Evolutionary conservation across 176 grass and related monocot genomes (phyloP), one percentile per base, ranked within the genome.

Genomic region (Hyparrhenia diplandra): DNA sequence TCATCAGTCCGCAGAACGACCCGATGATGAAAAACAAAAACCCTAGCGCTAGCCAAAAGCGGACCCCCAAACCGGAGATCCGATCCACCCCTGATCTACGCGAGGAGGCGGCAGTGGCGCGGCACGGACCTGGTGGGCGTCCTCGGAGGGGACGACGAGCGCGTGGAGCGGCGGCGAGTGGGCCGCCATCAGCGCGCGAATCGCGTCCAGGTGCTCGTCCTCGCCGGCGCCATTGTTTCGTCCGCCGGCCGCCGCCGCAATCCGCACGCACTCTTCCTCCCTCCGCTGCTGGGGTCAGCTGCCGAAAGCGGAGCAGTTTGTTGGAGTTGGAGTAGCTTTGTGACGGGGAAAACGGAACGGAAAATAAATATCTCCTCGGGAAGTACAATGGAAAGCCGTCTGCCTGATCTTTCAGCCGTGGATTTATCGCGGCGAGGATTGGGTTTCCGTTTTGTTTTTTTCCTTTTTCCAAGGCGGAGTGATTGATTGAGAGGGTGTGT

Each of bases 91-190:
- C 60, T 29, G 21, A 69, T 75, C 62, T 49, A 52, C 30, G 71
- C 6, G 42, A 23, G 13, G 13, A 1, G n/a, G 43, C 3, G 1
- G 21, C 29, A 16, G 17, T 21, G 29, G 43, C 18, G 6, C 12
- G 67, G 42, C 8, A 80, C 76, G 36, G 17, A 99, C 96, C 96
- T 99, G 96, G 79, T 99, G 96, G 58, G 92, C 90, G 83, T 99
- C 96, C 72, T 95, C 96, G 55, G 96, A 95, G 14, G 96, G 96
- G 64, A 99, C 87, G 80, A 95, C 55, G 28, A 99, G 87, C 41
- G 90, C 96, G 79, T 91, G 36, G 55, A 99, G 89, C 3, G 96
- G 92, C 45, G 96, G 96, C 35, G 87, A 88, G 76, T 99, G 96
- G 17, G 88, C 74, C 30, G 88, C 87, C 96, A 99, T 99, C 37